phyloP scores from a whole-genome alignment of 371 early-diverging fungal genomes.

The Paraphysoderma sedebokerense region DNA sequence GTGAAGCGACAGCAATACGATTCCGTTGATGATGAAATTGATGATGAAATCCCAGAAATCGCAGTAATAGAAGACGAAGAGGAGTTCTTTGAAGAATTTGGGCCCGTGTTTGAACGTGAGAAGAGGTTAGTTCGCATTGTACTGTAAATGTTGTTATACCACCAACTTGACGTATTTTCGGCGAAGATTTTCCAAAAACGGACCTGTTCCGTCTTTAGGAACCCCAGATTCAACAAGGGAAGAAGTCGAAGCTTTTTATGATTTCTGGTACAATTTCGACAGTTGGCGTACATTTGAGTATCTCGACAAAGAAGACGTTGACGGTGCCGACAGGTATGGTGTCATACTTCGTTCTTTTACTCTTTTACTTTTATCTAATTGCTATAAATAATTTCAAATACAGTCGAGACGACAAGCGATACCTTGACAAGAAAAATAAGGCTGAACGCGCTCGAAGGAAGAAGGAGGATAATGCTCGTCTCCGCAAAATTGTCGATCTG shows the following conservation, averaged over 20 bases:
- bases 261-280: conserved; percentile 90
- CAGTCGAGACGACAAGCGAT: conserved; percentile 91
- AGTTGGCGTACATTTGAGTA: conserved; percentile 97
- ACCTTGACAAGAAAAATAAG: conserved; percentile 86
- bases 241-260: conserved; percentile 87
- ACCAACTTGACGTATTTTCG: no score
- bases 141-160: neutral
- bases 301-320: conserved; percentile 89
- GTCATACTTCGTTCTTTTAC: no score
- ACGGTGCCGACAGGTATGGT: conserved; percentile 70
- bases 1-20: conserved; percentile 90
- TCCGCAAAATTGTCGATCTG: conserved; percentile 67
- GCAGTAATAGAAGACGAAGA: conserved; percentile 38
- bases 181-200: conserved; percentile 80
- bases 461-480: conserved; percentile 90
- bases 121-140: no score
- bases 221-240: conserved; percentile 46
- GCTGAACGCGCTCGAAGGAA: conserved; percentile 77
- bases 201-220: conserved; percentile 73
- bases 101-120: conserved; percentile 79
- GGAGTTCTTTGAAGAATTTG: conserved; percentile 79
- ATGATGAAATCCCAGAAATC: conserved; percentile 27
- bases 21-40: conserved; percentile 68
- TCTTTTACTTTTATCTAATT: no score
- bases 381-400: neutral